phyloP scores from a whole-genome alignment of 2,329 filamentous ascomycete genomes.

The Bipolaris cookei region DNA sequence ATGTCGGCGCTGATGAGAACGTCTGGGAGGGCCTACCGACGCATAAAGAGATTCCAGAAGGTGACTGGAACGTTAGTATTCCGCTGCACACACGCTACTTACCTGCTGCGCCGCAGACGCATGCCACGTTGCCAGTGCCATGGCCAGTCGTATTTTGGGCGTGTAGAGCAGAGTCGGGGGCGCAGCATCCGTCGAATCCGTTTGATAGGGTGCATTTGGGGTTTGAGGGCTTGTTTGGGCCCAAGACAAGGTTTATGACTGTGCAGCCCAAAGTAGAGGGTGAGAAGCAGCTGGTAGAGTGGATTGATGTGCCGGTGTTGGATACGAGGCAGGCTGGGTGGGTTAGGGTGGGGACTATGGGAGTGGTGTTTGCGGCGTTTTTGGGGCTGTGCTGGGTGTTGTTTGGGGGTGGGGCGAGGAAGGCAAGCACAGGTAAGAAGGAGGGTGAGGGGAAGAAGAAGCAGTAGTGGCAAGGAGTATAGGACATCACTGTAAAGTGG shows the following conservation, averaged over 20 bases:
- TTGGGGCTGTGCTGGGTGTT: slow-evolving; percentile 54
- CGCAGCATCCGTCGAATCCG: slow-evolving; percentile 75
- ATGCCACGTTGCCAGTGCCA: slow-evolving; percentile 63
- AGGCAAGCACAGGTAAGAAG: slow-evolving; percentile 5
- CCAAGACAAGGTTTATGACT: slow-evolving; percentile 84
- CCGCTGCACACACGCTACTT: slow-evolving; percentile 89
- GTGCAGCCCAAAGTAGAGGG: slow-evolving; percentile 40
- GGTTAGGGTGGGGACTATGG: slow-evolving; percentile 54
- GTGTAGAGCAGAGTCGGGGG: slow-evolving; percentile 70
- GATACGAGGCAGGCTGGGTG: slow-evolving; percentile 43
- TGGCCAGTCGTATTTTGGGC: slow-evolving; percentile 92
- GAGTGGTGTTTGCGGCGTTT: slow-evolving; percentile 53
- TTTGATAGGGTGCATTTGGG: slow-evolving; percentile 87
- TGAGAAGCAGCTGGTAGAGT: slow-evolving; percentile 34
- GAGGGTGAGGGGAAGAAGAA: slow-evolving; percentile 28
- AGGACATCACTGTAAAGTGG: background rate
- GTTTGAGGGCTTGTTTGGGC: slow-evolving; percentile 80
- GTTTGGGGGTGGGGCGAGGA: slow-evolving; percentile 24
- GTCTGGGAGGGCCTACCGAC: slow-evolving; percentile 6
- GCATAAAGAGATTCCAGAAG: slow-evolving; percentile 27
- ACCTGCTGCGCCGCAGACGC: slow-evolving; percentile 46
- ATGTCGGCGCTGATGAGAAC: background rate
- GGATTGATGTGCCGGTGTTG: slow-evolving; percentile 53
- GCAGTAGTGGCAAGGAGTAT: slow-evolving; percentile 20
- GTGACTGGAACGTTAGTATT: slow-evolving; percentile 69